Evolutionary conservation across 1,284 basidiomycete species (phyloP).

Genomic region (Heterobasidion parviporum): DNA sequence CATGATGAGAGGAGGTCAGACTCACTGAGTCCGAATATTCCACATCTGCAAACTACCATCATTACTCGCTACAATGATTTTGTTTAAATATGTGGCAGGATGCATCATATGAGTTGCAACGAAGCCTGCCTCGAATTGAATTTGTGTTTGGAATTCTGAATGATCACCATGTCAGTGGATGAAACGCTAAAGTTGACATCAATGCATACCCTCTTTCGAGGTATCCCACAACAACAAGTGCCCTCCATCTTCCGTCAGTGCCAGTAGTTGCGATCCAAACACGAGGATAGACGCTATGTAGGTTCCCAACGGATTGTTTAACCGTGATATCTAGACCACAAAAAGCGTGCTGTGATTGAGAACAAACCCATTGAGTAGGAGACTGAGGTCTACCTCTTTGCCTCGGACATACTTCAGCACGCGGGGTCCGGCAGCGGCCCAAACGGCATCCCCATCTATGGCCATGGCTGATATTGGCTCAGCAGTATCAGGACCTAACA

Average conservation of each 20-base stretch:
- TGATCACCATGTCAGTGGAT: background rate
- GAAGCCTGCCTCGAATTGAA: conserved; percentile 75
- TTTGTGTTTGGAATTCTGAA: conserved; percentile 49
- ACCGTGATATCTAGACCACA: conserved; percentile 33
- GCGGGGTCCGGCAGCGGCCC: conserved; percentile 66
- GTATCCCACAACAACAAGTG: conserved; percentile 79
- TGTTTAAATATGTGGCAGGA: conserved; percentile 96
- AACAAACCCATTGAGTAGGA: conserved; percentile 3
- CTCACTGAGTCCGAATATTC: conserved; percentile 84
- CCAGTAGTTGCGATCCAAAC: conserved; percentile 76
- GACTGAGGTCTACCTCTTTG: conserved; percentile 57
- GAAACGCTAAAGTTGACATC: background rate
- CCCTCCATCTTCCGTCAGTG: conserved; percentile 75
- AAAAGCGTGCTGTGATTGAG: conserved; percentile 5
- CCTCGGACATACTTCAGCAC: conserved; percentile 81
- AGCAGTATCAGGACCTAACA: conserved; percentile 68
- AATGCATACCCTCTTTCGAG: conserved; percentile 42
- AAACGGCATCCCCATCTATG: conserved; percentile 84
- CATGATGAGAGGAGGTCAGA: conserved; percentile 12
- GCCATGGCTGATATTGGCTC: conserved; percentile 70
- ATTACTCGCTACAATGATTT: conserved; percentile 79
- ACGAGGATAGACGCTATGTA: conserved; percentile 57
- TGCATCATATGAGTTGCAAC: conserved; percentile 82
- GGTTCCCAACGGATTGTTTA: conserved; percentile 57
- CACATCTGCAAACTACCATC: conserved; percentile 88